phyloP scores from a whole-genome alignment of 352 stramenopile species.

The Phytophthora hybrid region DNA sequence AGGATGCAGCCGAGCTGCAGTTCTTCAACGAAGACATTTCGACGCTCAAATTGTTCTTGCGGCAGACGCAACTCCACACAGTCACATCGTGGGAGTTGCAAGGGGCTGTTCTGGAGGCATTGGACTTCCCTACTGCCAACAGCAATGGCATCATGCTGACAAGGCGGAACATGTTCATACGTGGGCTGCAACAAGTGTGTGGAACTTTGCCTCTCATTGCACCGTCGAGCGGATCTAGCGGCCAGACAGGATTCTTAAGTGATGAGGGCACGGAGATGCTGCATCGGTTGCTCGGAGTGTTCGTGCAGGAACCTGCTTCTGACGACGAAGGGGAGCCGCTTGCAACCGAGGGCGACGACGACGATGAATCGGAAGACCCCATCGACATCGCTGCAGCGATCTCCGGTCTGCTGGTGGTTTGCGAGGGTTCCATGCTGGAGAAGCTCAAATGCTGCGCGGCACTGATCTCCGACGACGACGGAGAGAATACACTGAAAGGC shows the following conservation, averaged over 20 bases:
- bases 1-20: conserved; percentile 75
- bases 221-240: conserved; percentile 27
- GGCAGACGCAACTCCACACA: conserved; percentile 72
- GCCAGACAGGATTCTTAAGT: conserved; percentile 46
- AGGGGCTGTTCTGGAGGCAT: conserved; percentile 45
- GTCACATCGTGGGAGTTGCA: conserved; percentile 52
- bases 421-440: conserved; percentile 65
- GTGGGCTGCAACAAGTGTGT: conserved; percentile 62
- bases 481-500: conserved; percentile 23
- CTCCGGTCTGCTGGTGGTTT: conserved; percentile 74
- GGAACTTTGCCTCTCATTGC: conserved; percentile 33
- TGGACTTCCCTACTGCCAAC: conserved; percentile 38
- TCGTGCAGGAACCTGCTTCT: conserved; percentile 57
- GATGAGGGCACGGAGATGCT: conserved; percentile 75
- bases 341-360: conserved; percentile 49
- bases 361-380: conserved; percentile 56
- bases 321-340: conserved; percentile 37
- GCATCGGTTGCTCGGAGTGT: conserved; percentile 70
- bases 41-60: conserved; percentile 69
- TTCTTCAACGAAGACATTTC: conserved; percentile 86
- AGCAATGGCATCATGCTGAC: conserved; percentile 44
- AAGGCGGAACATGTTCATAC: conserved; percentile 55
- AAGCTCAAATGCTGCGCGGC: conserved; percentile 61
- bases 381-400: conserved; percentile 65
- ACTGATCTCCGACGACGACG: conserved; percentile 48